These are phyloP conservation scores for Cladorrhinum sp. DNA, from an alignment of 2,329 filamentous ascomycete species.

Conservation along the genomic window DNA sequence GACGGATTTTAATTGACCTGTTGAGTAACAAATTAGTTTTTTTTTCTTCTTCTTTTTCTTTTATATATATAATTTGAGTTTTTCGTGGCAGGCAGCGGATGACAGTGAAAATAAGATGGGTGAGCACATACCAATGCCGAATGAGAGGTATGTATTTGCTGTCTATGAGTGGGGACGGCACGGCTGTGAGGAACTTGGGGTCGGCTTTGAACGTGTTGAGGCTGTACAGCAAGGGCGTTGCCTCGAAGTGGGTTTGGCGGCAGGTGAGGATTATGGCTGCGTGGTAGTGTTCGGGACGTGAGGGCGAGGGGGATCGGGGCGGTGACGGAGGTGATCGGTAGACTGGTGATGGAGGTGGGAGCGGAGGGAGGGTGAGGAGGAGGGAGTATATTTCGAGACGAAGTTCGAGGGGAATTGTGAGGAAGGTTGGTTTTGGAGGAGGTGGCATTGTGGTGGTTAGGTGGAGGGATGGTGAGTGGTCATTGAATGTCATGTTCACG, in stretches of 20 bases:
- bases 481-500: neutral
- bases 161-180: slow-evolving; percentile 33
- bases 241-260: slow-evolving; percentile 42
- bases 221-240: slow-evolving; percentile 40
- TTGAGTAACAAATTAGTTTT: too few relatives aligned
- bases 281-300: slow-evolving; percentile 28
- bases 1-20: neutral
- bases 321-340: slow-evolving; percentile 13
- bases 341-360: slow-evolving; percentile 3
- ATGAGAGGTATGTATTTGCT: slow-evolving; percentile 28
- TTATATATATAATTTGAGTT: too few relatives aligned
- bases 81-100: too few relatives aligned
- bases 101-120: too few relatives aligned
- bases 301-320: slow-evolving; percentile 15
- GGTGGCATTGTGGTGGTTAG: neutral
- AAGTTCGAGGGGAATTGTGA: slow-evolving; percentile 44
- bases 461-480: slow-evolving; percentile 4
- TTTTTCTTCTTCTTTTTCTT: too few relatives aligned
- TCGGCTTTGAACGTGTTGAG: slow-evolving; percentile 45
- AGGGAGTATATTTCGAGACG: slow-evolving; percentile 45
- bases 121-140: slow-evolving; percentile 35
- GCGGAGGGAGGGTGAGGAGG: slow-evolving; percentile 38
- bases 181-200: slow-evolving; percentile 38
- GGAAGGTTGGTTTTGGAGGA: slow-evolving; percentile 27
- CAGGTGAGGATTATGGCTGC: slow-evolving; percentile 40